Conservation (phyloP, 495 filamentous ascomycete genomes). For the Penicillium nucicola region DNA sequence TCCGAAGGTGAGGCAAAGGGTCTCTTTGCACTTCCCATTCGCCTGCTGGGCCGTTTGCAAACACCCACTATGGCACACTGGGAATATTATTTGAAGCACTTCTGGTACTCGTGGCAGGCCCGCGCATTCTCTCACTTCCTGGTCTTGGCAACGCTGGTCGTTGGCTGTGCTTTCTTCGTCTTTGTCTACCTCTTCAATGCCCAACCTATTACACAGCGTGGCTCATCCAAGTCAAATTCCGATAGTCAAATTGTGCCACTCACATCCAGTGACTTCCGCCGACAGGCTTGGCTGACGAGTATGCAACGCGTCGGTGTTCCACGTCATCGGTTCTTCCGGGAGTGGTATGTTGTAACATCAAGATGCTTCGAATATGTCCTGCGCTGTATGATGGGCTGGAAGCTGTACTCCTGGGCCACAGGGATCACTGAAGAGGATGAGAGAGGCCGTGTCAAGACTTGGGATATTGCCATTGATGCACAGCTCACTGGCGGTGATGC, state of each 20-base stretch:
- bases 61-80: constrained; percentile 23
- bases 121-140: constrained; percentile 43
- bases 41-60: constrained; percentile 40
- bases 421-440: constrained; percentile 84
- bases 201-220: constrained; percentile 33
- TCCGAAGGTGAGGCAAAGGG: constrained; percentile 63
- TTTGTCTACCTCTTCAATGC: constrained; percentile 66
- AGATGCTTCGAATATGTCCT: constrained; percentile 79
- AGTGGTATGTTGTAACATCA: constrained; percentile 73
- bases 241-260: constrained; percentile 54
- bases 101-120: constrained; percentile 41
- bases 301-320: constrained; percentile 95
- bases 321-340: constrained; percentile 76
- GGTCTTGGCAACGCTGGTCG: constrained; percentile 58
- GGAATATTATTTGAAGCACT: constrained; percentile 25
- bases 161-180: constrained; percentile 66
- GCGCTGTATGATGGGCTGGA: constrained; percentile 73
- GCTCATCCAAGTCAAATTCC: constrained; percentile 18
- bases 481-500: constrained; percentile 92
- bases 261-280: constrained; percentile 80
- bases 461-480: constrained; percentile 92
- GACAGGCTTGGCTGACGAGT: constrained; percentile 90
- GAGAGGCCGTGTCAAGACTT: constrained; percentile 82
- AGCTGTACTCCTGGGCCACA: constrained; percentile 71
- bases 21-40: constrained; percentile 64